These are phyloP conservation scores for Panellus pusillus DNA, from an alignment of 768 basidiomycete genomes.

Conservation along the genomic window DNA sequence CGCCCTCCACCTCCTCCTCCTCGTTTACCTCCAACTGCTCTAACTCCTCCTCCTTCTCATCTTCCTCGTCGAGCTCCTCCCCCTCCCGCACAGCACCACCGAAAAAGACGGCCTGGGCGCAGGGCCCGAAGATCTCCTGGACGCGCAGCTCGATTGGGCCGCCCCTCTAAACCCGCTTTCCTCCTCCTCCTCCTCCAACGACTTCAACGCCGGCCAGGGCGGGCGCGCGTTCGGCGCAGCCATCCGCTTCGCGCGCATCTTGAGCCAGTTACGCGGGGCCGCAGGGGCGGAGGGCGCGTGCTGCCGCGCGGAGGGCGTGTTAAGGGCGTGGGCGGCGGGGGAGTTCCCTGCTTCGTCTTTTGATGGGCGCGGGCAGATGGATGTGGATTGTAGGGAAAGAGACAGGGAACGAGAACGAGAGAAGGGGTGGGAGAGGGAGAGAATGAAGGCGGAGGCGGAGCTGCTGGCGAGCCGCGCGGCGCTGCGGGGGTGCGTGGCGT, in stretches of 20 bases:
- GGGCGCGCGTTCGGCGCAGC: too few species aligned
- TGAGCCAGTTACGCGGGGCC: background rate
- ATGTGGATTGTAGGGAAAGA: too few species aligned
- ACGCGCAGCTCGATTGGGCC: background rate
- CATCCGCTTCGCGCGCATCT: constrained; percentile 2
- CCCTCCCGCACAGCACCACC: background rate
- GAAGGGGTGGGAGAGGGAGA: constrained; percentile 1
- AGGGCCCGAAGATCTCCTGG: too few species aligned
- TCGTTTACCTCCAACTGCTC: too few species aligned
- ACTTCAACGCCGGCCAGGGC: background rate
- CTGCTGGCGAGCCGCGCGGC: constrained; percentile 14
- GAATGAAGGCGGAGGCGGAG: background rate
- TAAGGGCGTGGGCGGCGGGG: constrained; percentile 5
- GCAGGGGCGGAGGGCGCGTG: background rate
- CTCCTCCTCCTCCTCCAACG: too few species aligned
- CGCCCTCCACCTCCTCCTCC: too few species aligned
- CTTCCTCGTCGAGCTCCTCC: too few species aligned
- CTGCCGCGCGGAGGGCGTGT: constrained; percentile 3
- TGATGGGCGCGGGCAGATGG: too few species aligned
- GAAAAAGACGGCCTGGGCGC: background rate
- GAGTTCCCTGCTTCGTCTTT: too few species aligned
- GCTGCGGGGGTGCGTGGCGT: constrained; percentile 13
- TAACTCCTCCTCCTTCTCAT: background rate
- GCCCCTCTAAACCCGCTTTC: too few species aligned
- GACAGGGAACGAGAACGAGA: too few species aligned